Evolutionary conservation across 2,329 filamentous ascomycete species (phyloP), one percentile per base, ranked within the genome.

Genomic region (Bipolaris sorokiniana): DNA sequence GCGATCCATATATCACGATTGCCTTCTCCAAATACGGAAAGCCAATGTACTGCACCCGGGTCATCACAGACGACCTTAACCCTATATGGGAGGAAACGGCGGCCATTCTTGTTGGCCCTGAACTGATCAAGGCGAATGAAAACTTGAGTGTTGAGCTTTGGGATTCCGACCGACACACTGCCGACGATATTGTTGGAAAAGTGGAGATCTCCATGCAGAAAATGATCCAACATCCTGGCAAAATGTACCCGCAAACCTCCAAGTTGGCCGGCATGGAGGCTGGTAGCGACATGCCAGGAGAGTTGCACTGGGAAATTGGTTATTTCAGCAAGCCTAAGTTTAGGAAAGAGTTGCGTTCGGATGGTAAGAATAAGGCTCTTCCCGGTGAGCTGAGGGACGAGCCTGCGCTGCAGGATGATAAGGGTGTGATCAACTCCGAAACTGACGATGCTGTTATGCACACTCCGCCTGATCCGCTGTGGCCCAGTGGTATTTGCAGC

Each of bases 11-110:
- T 76, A 96, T 98, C 73, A 97, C 94, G 31, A 84, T 98, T 34
- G 89, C 90, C 38, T 98, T 96, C 81, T 96, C 91, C 69, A 97
- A 98, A 76, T 98, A 97, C 67, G 91, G 90, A 54, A 99, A 99
- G 79, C 94, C 94, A 1, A 96, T 97, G 86, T 98, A 97, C 77
- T 97, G 93, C 77, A 98, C 95, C 1, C 88, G 95, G 46, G 93
- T 98, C 49, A 97, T 98, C 62, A 92, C 94, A 50, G 94, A 98
- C 70, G 90, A 97, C 65, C 83, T 97, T 52, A 96, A 98, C 70
- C 95, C 95, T 0, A 83, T 97, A 4, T 98, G 96, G 81, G 90
- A 95, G 69, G 95, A 98, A 77, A 90, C 87, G 1, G 88, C 91
- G 41, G 92, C 91, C 23, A 82, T 98, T 16, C 81, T 97, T 15